Evolutionary conservation across 768 basidiomycete genomes (phyloP).

Genomic region (Kwoniella pini): DNA sequence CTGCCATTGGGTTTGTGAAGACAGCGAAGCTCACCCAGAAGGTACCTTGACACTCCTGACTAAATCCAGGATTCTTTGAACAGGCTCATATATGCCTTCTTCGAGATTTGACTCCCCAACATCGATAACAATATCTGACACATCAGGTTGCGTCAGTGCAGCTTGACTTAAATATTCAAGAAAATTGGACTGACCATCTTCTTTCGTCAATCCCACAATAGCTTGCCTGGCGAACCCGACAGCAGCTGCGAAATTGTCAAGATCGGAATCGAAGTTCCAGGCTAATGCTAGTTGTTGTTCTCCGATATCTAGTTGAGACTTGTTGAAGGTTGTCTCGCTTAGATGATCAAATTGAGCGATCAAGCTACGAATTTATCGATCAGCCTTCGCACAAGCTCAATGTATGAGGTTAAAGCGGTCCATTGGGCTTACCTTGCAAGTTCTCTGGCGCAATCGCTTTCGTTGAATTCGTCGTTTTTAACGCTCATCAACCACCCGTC

Average conservation of each 20-base stretch:
- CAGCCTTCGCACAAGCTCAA: too few species aligned
- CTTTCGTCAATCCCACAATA: constrained; percentile 69
- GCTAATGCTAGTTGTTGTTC: constrained; percentile 86
- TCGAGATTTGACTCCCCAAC: constrained; percentile 74
- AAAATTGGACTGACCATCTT: constrained; percentile 65
- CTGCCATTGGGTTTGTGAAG: neutral
- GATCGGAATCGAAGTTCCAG: constrained; percentile 79
- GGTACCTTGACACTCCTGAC: constrained; percentile 76
- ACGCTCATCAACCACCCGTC: constrained; percentile 88
- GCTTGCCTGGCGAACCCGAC: constrained; percentile 87
- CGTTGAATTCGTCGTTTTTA: constrained; percentile 84
- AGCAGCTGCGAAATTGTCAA: constrained; percentile 91
- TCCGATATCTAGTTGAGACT: constrained; percentile 80
- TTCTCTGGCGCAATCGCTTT: constrained; percentile 89
- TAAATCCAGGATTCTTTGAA: constrained; percentile 78
- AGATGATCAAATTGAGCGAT: constrained; percentile 92
- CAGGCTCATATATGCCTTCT: constrained; percentile 73
- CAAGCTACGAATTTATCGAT: constrained; percentile 73
- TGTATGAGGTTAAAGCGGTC: too few species aligned
- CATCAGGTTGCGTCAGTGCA: too few species aligned
- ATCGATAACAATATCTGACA: constrained; percentile 69
- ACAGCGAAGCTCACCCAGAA: constrained; percentile 65
- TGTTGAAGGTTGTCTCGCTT: constrained; percentile 78
- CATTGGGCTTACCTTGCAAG: constrained; percentile 71
- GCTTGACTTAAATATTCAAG: too few species aligned